Evolutionary conservation across 1,284 basidiomycete species (phyloP), one percentile per base, ranked within the genome.

Genomic region (Tylopilus orsonianus): DNA sequence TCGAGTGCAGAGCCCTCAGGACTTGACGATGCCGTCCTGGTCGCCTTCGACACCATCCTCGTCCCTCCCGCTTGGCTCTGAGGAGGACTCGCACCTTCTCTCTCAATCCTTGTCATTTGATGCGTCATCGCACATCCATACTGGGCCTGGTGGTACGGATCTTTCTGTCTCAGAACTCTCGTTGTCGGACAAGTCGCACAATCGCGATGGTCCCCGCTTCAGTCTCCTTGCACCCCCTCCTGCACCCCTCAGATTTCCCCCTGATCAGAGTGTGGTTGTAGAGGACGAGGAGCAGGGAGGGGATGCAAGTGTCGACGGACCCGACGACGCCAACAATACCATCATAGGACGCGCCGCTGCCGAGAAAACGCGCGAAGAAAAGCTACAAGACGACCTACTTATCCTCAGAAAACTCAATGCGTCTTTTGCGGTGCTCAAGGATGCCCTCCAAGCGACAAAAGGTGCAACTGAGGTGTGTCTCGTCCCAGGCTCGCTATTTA

Each of bases 371-470:
- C 75, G 81, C 30, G 85, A 90, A 59, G 87, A 89, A 52, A 86
- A 83, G 60, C 66, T 90, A 33, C 81, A 83, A 53, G 80, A 78
- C 56, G 87, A 90, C 64, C 59, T 87, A 14, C 81, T 83, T 61
- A 75, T 87, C 42, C 68, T 90, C 55, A 79, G 72, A 61, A 87
- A 87, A 61, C 65, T 90, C 19, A 90, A 90, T 57, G 64, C 77
- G 12, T 75, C 83, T 1, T 85, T 90, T 55, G 75, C 80, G 9
- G 58, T 74, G 34, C 84, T 85, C 56, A 83, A 81, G 49, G 81
- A 84, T 20, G 83, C 84, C 8, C 64, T 90, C 48, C 71, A 72
- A 30, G 78, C 79, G 46, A 76, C 81, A 2, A 77, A 78, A 54
- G 77, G 80, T 18, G 79, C 79, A 16, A 88, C 84, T 46, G 78